Conservation (phyloP, 73 alveolate genomes). For the Loxodes magnus region DNA sequence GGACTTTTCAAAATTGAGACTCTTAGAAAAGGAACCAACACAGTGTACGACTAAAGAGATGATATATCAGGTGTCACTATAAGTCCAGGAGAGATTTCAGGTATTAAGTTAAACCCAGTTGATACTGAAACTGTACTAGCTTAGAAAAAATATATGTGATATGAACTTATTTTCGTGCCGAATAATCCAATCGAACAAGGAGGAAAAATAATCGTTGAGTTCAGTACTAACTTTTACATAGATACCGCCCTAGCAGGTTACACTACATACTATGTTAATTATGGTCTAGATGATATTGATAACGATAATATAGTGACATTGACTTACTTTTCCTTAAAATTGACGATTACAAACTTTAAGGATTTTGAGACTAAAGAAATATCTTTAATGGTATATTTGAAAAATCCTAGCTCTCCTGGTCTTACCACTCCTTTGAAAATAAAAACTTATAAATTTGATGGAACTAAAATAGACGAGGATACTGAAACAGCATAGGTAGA, state of each 20-base stretch:
- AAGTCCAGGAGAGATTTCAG: constrained; percentile 18
- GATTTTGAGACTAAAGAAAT: not conserved
- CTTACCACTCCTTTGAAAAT: not conserved
- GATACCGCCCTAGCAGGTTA: too few relatives aligned
- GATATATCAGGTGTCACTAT: constrained; percentile 28
- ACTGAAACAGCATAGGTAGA: not conserved
- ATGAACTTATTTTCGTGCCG: constrained; percentile 3
- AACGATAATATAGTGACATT: not conserved
- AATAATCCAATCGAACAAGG: constrained; percentile 13
- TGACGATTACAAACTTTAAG: not conserved
- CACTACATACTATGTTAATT: not conserved
- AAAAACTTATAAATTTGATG: not conserved
- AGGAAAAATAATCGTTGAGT: constrained; percentile 9
- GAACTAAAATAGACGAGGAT: constrained; percentile 3
- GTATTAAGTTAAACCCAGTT: constrained; percentile 18
- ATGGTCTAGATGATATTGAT: constrained; percentile 8
- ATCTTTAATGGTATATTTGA: not conserved
- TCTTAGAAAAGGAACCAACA: constrained; percentile 20
- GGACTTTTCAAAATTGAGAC: constrained; percentile 19
- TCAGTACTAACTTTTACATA: constrained; percentile 16
- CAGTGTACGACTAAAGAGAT: constrained; percentile 23
- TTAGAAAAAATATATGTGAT: constrained; percentile 8
- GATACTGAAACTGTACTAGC: constrained; percentile 13
- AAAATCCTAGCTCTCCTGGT: constrained; percentile 12
- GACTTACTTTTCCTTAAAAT: not conserved